Conservation (phyloP, 495 filamentous ascomycete genomes). For the Lophium mytilinum region DNA sequence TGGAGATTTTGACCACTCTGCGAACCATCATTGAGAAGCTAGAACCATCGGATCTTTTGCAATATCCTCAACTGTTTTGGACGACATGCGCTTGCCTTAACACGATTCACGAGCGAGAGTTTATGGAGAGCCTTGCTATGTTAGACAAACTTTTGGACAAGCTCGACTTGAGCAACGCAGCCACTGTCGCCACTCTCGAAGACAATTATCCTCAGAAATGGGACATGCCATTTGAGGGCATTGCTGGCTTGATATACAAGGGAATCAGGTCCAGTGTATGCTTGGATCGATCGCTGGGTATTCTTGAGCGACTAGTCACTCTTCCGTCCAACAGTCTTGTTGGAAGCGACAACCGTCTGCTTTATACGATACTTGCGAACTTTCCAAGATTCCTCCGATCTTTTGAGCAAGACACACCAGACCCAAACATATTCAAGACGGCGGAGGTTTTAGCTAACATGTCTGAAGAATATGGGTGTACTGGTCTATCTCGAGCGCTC, state of each 20-base stretch:
- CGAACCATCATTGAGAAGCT: slow-evolving; percentile 81
- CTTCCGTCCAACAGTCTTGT: slow-evolving; percentile 76
- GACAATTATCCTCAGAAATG: slow-evolving; percentile 76
- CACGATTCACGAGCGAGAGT: slow-evolving; percentile 92
- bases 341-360: slow-evolving; percentile 68
- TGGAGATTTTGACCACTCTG: slow-evolving; percentile 93
- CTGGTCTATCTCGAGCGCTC: slow-evolving; percentile 51
- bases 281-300: slow-evolving; percentile 63
- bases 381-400: slow-evolving; percentile 77
- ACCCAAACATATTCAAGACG: slow-evolving; percentile 47
- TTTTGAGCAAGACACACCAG: slow-evolving; percentile 57
- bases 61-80: slow-evolving; percentile 94
- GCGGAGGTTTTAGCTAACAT: slow-evolving; percentile 62
- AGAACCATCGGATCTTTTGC: slow-evolving; percentile 67
- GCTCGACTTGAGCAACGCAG: slow-evolving; percentile 66
- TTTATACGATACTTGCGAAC: slow-evolving; percentile 81
- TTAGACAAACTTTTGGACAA: slow-evolving; percentile 80
- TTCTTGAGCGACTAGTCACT: slow-evolving; percentile 67
- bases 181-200: slow-evolving; percentile 57
- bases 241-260: slow-evolving; percentile 81
- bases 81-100: slow-evolving; percentile 91
- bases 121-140: slow-evolving; percentile 83
- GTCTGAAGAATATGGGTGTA: slow-evolving; percentile 60
- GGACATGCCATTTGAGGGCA: slow-evolving; percentile 82
- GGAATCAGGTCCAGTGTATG: slow-evolving; percentile 81